phyloP scores from a whole-genome alignment of 129 eudicot genomes.

The Sambucus nigra region DNA sequence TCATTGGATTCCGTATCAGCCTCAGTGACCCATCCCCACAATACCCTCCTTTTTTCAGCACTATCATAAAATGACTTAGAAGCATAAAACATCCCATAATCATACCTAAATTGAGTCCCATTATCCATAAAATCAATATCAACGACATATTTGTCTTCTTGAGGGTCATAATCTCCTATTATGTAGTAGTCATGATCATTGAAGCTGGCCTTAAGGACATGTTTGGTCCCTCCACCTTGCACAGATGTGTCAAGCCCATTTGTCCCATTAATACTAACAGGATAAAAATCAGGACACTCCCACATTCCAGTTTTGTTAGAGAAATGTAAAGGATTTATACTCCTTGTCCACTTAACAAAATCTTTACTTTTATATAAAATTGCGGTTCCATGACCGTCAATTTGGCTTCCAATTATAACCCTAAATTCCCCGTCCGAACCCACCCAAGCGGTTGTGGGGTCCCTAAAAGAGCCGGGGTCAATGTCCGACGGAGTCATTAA shows the following conservation, averaged over 20 bases:
- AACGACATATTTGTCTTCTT: conserved; percentile 22
- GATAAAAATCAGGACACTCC: conserved; percentile 81
- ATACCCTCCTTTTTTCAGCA: conserved; percentile 37
- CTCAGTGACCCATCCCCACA: conserved; percentile 66
- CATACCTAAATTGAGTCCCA: conserved; percentile 30
- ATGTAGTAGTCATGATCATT: conserved; percentile 33
- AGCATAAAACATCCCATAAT: conserved; percentile 69
- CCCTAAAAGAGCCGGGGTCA: conserved; percentile 29
- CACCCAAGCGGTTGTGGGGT: conserved; percentile 74
- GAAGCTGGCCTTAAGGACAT: conserved; percentile 56
- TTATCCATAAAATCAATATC: conserved; percentile 36
- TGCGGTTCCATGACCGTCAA: conserved; percentile 36
- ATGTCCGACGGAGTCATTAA: conserved; percentile 29
- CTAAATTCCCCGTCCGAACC: conserved; percentile 43
- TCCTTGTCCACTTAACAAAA: conserved; percentile 30
- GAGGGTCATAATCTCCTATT: conserved; percentile 43
- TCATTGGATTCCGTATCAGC: conserved; percentile 31
- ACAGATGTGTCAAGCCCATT: conserved; percentile 46
- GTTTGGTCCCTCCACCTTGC: conserved; percentile 14
- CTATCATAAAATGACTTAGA: conserved; percentile 56
- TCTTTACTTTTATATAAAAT: conserved; percentile 45
- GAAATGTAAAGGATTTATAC: conserved; percentile 28
- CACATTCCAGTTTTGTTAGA: conserved; percentile 48
- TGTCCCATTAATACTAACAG: conserved; percentile 21
- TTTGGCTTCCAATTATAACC: conserved; percentile 42